Conservation (phyloP, 371 early-diverging fungal genomes). For the Actinomortierella ambigua region DNA sequence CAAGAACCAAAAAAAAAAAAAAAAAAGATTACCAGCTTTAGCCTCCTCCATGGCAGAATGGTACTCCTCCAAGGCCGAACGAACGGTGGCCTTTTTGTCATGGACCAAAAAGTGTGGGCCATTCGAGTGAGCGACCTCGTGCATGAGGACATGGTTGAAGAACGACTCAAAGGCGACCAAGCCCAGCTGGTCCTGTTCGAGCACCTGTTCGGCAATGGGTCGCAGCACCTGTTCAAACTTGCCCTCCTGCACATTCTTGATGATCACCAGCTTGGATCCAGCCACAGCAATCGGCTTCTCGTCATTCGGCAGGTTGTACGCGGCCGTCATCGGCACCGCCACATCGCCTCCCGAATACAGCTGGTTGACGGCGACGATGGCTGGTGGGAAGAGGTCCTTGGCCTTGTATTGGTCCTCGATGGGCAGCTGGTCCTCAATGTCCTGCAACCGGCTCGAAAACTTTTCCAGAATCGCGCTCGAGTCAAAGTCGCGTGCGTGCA, state of each 20-base stretch:
- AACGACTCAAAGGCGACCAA: conserved; percentile 75
- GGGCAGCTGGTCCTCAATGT: conserved; percentile 74
- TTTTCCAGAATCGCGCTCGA: conserved; percentile 66
- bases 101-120: conserved; percentile 73
- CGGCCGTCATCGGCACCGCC: conserved; percentile 76
- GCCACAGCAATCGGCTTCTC: conserved; percentile 76
- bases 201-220: conserved; percentile 69
- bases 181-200: conserved; percentile 58
- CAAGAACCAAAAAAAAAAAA: neutral
- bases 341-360: conserved; percentile 78
- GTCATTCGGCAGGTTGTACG: conserved; percentile 87
- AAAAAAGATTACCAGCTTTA: conserved; percentile 63
- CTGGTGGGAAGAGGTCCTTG: conserved; percentile 68
- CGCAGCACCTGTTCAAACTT: conserved; percentile 71
- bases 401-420: conserved; percentile 77
- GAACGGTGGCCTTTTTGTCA: conserved; percentile 62
- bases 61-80: conserved; percentile 71
- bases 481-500: conserved; percentile 77
- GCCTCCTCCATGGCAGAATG: conserved; percentile 84
- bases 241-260: conserved; percentile 83
- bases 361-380: conserved; percentile 84
- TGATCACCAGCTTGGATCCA: conserved; percentile 80
- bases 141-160: conserved; percentile 78
- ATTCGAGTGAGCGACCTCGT: conserved; percentile 82
- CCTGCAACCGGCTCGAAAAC: conserved; percentile 70